Percentiles rank a stretch among this genome's conserved stretches.
phyloP scores from a whole-genome alignment of 2,329 filamentous ascomycete genomes.

The Microsporum ferrugineum region DNA sequence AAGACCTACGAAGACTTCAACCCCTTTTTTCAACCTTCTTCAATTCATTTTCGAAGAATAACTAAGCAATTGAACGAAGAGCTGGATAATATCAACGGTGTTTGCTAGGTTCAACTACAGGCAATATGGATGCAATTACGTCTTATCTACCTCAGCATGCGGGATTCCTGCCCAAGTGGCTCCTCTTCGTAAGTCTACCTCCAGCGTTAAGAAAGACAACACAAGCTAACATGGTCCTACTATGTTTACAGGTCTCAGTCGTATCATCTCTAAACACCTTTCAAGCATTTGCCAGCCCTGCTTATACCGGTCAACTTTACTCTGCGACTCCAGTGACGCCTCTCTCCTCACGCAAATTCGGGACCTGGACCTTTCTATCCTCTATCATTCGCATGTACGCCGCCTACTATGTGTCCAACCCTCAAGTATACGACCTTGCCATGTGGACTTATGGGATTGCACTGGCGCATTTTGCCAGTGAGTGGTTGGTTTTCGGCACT shows the following conservation, averaged over 20 bases:
- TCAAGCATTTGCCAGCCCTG: slow-evolving; percentile 68
- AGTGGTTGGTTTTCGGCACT: slow-evolving; percentile 70
- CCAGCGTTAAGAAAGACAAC: background rate
- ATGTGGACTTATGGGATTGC: slow-evolving; percentile 74
- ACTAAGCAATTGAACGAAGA: background rate
- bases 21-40: background rate
- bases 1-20: background rate
- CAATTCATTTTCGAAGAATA: background rate
- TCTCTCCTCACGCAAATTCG: slow-evolving; percentile 68
- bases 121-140: slow-evolving; percentile 10
- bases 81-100: background rate
- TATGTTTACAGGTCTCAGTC: slow-evolving; percentile 56
- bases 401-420: slow-evolving; percentile 65
- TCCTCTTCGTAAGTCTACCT: slow-evolving; percentile 45
- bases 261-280: slow-evolving; percentile 75
- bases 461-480: slow-evolving; percentile 63
- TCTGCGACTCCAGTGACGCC: slow-evolving; percentile 51
- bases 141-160: slow-evolving; percentile 28
- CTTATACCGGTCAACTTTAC: slow-evolving; percentile 80
- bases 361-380: slow-evolving; percentile 75
- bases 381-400: slow-evolving; percentile 69
- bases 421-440: slow-evolving; percentile 64
- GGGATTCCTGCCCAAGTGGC: slow-evolving; percentile 53
- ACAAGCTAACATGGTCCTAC: slow-evolving; percentile 8
- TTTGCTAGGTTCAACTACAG: background rate